Conservation (phyloP, 352 stramenopile species). For the Sclerospora graminicola region DNA sequence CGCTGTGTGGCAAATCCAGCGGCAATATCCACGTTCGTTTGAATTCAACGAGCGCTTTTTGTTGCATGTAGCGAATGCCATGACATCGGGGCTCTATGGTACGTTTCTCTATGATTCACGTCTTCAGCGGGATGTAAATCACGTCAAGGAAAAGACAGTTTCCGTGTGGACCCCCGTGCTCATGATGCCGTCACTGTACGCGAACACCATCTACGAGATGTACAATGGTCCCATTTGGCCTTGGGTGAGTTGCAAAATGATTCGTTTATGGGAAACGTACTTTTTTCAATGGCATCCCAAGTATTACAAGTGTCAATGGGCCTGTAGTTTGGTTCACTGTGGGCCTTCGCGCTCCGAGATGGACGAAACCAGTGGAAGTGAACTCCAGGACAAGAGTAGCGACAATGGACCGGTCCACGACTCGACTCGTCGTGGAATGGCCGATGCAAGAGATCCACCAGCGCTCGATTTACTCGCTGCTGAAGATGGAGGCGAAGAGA, state of each 20-base stretch:
- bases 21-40: slow-evolving; percentile 72
- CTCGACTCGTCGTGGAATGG: slow-evolving; percentile 5
- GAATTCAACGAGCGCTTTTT: slow-evolving; percentile 84
- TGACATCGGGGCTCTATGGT: slow-evolving; percentile 73
- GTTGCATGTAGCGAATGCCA: slow-evolving; percentile 64
- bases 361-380: neutral
- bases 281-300: slow-evolving; percentile 84
- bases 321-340: slow-evolving; percentile 38
- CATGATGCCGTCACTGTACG: slow-evolving; percentile 31
- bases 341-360: slow-evolving; percentile 10
- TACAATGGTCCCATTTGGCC: slow-evolving; percentile 60
- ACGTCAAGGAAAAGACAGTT: slow-evolving; percentile 37
- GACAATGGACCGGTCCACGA: slow-evolving; percentile 8
- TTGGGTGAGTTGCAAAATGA: slow-evolving; percentile 71
- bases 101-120: slow-evolving; percentile 77
- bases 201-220: slow-evolving; percentile 40
- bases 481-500: slow-evolving; percentile 10
- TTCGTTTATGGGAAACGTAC: slow-evolving; percentile 72
- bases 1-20: slow-evolving; percentile 72
- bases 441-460: slow-evolving; percentile 11
- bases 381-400: neutral
- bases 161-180: slow-evolving; percentile 79
- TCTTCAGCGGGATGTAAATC: slow-evolving; percentile 56
- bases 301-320: slow-evolving; percentile 71
- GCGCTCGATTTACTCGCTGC: slow-evolving; percentile 15